A percentile compares a stretch with the other conserved stretches of the same genome.
phyloP scores from a whole-genome alignment of 257 asterid species.

The Parsonsia alboflavescens region DNA sequence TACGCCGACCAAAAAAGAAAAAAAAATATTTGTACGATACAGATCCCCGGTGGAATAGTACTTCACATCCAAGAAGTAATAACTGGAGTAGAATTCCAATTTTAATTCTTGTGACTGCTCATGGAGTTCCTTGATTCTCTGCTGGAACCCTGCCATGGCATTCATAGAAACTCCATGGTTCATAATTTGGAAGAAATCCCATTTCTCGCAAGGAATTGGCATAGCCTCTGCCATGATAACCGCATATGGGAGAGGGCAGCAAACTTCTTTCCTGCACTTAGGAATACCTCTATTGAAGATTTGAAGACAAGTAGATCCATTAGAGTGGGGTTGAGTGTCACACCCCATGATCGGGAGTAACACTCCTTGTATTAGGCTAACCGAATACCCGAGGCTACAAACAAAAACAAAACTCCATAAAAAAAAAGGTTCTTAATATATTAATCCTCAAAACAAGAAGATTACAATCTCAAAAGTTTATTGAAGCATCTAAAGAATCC shows the following conservation, averaged over 20 bases:
- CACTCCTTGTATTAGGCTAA: too few relatives aligned
- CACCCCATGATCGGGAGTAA: too few relatives aligned
- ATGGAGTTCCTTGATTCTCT: conserved; percentile 10
- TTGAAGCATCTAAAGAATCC: too few relatives aligned
- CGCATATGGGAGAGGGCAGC: conserved; percentile 82
- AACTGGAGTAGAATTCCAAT: conserved; percentile 8
- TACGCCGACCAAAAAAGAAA: too few relatives aligned
- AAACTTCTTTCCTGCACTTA: conserved; percentile 71
- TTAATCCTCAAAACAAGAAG: too few relatives aligned
- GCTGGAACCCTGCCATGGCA: background rate
- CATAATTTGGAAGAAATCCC: conserved; percentile 12
- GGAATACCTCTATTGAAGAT: conserved; percentile 45
- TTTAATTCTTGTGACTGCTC: conserved; percentile 9
- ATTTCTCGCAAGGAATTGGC: too few relatives aligned
- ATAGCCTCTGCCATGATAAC: too few relatives aligned
- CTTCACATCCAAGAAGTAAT: background rate
- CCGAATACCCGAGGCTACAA: too few relatives aligned
- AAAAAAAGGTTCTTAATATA: too few relatives aligned
- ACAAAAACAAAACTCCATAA: too few relatives aligned
- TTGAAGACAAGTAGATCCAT: conserved; percentile 58
- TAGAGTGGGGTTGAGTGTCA: conserved; percentile 86
- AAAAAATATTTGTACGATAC: background rate
- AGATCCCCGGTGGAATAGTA: conserved; percentile 16
- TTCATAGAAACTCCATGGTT: conserved; percentile 9
- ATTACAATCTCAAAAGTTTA: too few relatives aligned